Conservation (phyloP, 179 eudicot species). For the Corrigiola litoralis region DNA sequence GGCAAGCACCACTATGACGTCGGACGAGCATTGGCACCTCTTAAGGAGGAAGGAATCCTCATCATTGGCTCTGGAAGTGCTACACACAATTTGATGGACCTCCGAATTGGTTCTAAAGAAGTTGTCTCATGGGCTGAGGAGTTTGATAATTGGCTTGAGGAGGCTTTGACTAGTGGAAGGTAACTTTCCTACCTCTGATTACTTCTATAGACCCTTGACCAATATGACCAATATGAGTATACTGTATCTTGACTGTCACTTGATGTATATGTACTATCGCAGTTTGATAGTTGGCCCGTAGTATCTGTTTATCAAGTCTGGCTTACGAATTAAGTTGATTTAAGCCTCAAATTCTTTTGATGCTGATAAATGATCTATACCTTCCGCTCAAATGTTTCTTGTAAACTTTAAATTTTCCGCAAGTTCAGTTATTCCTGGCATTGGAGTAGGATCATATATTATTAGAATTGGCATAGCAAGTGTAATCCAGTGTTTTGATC, state of each 20-base stretch:
- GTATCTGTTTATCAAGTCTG: too few relatives aligned
- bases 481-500: too few relatives aligned
- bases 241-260: not conserved
- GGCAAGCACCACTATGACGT: slow-evolving; percentile 53
- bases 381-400: too few relatives aligned
- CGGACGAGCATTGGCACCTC: slow-evolving; percentile 58
- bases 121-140: slow-evolving; percentile 54
- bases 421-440: too few relatives aligned
- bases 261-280: not conserved
- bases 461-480: too few relatives aligned
- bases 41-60: slow-evolving; percentile 67
- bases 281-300: too few relatives aligned
- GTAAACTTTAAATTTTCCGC: too few relatives aligned
- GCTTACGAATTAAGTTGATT: too few relatives aligned
- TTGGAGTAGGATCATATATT: too few relatives aligned
- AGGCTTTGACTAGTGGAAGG: slow-evolving; percentile 55
- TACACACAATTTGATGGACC: slow-evolving; percentile 53
- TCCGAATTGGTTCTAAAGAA: slow-evolving; percentile 9
- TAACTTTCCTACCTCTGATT: slow-evolving; percentile 11
- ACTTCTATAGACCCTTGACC: too few relatives aligned
- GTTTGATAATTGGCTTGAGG: slow-evolving; percentile 68
- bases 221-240: not conserved
- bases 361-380: too few relatives aligned
- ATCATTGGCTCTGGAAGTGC: slow-evolving; percentile 72
- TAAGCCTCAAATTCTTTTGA: too few relatives aligned